phyloP scores from a whole-genome alignment of 371 early-diverging fungal species.

The Apophysomyces trapeziformis region DNA sequence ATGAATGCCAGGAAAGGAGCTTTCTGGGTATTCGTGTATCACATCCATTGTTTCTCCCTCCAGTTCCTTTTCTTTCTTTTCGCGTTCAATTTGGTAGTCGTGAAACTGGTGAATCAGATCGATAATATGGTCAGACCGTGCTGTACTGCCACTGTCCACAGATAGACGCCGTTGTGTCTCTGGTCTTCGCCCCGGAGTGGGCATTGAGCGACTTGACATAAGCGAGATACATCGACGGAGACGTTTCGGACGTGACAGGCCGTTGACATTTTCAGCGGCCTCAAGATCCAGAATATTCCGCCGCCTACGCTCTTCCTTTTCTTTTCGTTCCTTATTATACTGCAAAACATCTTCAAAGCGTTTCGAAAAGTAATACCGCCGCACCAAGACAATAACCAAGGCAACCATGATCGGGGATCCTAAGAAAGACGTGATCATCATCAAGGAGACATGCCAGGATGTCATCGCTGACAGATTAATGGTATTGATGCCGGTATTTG shows the following conservation, averaged over 20 bases:
- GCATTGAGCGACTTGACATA: constrained; percentile 26
- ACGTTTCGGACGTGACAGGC: neutral
- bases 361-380: constrained; percentile 49
- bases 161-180: constrained; percentile 10
- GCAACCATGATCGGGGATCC: constrained; percentile 44
- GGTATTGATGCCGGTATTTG: constrained; percentile 49
- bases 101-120: constrained; percentile 17
- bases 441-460: constrained; percentile 34
- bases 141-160: constrained; percentile 6
- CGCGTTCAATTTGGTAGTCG: constrained; percentile 1
- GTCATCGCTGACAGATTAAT: constrained; percentile 36
- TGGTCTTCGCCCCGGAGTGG: neutral
- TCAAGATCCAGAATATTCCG: constrained; percentile 22
- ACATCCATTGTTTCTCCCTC: constrained; percentile 17
- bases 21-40: constrained; percentile 25
- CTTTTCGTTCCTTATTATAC: constrained; percentile 38
- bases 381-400: constrained; percentile 36
- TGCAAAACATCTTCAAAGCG: constrained; percentile 51
- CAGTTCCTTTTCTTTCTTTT: constrained; percentile 12
- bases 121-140: constrained; percentile 12
- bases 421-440: constrained; percentile 38
- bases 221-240: constrained; percentile 28
- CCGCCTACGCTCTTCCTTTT: constrained; percentile 36
- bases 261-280: constrained; percentile 14
- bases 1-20: constrained; percentile 24